phyloP scores from a whole-genome alignment of 495 filamentous ascomycete genomes.

The Saxispiralis lemnorum region DNA sequence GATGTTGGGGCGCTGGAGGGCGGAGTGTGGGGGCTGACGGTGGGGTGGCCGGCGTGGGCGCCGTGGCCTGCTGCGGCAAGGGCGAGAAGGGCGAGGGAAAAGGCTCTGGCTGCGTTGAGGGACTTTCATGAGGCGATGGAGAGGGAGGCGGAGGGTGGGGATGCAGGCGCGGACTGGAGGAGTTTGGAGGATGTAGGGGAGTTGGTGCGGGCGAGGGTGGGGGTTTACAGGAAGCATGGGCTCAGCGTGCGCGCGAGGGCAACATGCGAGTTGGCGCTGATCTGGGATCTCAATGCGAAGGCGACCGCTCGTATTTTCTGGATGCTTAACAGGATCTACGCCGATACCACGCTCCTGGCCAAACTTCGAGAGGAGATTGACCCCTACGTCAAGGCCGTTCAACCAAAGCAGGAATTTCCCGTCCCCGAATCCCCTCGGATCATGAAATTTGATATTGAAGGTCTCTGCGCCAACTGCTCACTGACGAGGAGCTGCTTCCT shows the following conservation, averaged over 20 bases:
- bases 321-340: constrained; percentile 36
- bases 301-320: constrained; percentile 37
- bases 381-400: constrained; percentile 28
- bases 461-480: constrained; percentile 30
- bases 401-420: constrained; percentile 32
- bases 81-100: constrained; percentile 35
- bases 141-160: constrained; percentile 12
- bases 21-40: constrained; percentile 33
- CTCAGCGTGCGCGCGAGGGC: constrained; percentile 15
- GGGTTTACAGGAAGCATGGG: constrained; percentile 11
- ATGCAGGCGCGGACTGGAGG: constrained; percentile 11
- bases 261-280: constrained; percentile 18
- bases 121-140: constrained; percentile 35
- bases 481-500: constrained; percentile 36
- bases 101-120: constrained; percentile 31
- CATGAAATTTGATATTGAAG: constrained; percentile 27
- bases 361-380: constrained; percentile 36
- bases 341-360: constrained; percentile 26
- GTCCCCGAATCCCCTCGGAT: constrained; percentile 38
- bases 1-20: constrained; percentile 39
- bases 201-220: constrained; percentile 11
- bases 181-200: constrained; percentile 14
- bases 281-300: constrained; percentile 39
- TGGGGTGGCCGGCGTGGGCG: constrained; percentile 35
- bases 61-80: constrained; percentile 33